Base-by-base conservation (phyloP, 805 yeast species). In the Wickerhamiella kurtzmanii region DNA sequence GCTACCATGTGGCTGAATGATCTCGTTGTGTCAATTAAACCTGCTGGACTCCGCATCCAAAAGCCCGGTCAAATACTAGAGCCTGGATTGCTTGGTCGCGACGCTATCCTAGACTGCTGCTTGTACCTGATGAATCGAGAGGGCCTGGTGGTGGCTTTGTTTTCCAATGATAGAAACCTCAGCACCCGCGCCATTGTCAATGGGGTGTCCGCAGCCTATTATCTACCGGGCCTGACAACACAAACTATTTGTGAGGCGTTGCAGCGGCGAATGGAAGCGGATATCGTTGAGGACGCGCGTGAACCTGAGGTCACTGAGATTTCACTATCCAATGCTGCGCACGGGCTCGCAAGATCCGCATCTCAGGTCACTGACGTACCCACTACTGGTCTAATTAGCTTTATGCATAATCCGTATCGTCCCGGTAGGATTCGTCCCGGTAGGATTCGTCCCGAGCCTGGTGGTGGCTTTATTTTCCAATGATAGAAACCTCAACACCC, bases 31-130 rank as follows among this genome's bases (percentile, higher is more conserved):
- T 67, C 69, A 4, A 57, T 60, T 3, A 67, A 70, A 25, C 63
- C 72, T 9, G 20, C 41, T 0, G 68, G 72, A 0, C 74, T 87
- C 0, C 64, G 72, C 42, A 94, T 84, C 0, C 96, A 88, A 60
- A 75, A 71, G 52, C 39, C 72, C 16, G 60, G 66, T 22, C 84
- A 87, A 58, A 62, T 66, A 21, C 41, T 80, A 1, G 76, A 79
- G 48, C 57, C 59, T 6, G 45, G 56, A 2, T 60, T 77, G 1
- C 45, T 45, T 0, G 79, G 82, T 48, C 96, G 88, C 62, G 94
- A 87, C 56, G 73, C 94, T 0, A 87, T 88, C 50, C 63, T 87
- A 38, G 96, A 88, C 60, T 86, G 95, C 60, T 82, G 94, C 55
- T 56, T 81, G 21, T 86, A 73, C 58, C 77, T 80, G 48, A 69